phyloP scores from a whole-genome alignment of 768 basidiomycete genomes.

The Mrakia hoshinonis region DNA sequence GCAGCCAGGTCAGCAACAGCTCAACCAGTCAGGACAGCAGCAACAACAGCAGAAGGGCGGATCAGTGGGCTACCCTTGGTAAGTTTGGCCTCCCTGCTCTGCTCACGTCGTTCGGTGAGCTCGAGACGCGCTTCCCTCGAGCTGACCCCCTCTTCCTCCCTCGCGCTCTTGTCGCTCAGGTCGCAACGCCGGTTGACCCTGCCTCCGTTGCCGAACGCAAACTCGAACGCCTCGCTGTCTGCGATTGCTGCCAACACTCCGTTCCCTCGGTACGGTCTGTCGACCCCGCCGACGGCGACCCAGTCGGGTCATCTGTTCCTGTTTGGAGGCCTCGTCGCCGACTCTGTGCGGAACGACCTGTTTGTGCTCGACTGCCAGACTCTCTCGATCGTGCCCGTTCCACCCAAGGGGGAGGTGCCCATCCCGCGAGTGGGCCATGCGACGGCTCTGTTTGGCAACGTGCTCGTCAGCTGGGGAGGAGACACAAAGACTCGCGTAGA shows the following conservation, averaged over 20 bases:
- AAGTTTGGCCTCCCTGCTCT: background rate
- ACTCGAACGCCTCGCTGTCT: constrained; percentile 13
- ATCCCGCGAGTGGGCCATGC: constrained; percentile 92
- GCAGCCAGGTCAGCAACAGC: constrained; percentile 10
- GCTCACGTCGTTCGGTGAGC: background rate
- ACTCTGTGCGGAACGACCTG: constrained; percentile 80
- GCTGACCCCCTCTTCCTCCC: background rate
- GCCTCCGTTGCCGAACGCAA: constrained; percentile 3
- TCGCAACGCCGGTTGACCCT: constrained; percentile 25
- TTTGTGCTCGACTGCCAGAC: constrained; percentile 56
- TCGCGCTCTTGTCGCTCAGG: constrained; percentile 1
- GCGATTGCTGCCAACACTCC: constrained; percentile 55
- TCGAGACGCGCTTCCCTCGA: background rate
- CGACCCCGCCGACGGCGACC: constrained; percentile 63
- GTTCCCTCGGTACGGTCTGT: constrained; percentile 93
- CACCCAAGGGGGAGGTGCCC: constrained; percentile 81
- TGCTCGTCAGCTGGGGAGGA: constrained; percentile 95
- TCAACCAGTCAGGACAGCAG: background rate
- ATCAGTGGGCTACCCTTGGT: background rate
- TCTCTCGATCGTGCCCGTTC: constrained; percentile 67
- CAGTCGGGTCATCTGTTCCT: constrained; percentile 76
- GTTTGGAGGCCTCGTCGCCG: constrained; percentile 92
- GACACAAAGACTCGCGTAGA: constrained; percentile 70
- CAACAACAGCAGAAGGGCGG: background rate
- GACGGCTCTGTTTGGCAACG: constrained; percentile 87